phyloP scores from a whole-genome alignment of 768 basidiomycete genomes.

The Amanita subjunquillea region DNA sequence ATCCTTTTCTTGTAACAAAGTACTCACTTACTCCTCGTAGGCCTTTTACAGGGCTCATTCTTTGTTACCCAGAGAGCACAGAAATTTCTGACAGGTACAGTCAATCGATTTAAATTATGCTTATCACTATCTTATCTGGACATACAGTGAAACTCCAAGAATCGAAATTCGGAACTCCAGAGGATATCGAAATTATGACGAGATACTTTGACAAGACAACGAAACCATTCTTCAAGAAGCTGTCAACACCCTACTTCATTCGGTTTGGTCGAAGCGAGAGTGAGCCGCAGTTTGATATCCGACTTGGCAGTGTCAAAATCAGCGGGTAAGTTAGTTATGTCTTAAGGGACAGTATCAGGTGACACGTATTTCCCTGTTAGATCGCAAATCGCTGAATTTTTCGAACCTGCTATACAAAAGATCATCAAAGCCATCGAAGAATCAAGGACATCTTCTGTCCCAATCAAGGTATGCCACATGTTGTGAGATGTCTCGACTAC shows the following conservation, averaged over 20 bases:
- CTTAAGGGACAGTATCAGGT: no score
- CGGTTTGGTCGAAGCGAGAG: conserved; percentile 36
- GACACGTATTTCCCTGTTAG: neutral
- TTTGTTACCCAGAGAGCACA: conserved; percentile 1
- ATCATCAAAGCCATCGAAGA: neutral
- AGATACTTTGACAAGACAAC: conserved; percentile 35
- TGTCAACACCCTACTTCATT: conserved; percentile 29
- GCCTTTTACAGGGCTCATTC: conserved; percentile 1
- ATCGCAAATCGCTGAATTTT: neutral
- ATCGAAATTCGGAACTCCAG: neutral
- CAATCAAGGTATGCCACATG: conserved; percentile 2
- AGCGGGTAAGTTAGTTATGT: neutral
- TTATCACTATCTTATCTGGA: neutral
- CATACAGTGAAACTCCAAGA: neutral
- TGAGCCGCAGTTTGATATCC: conserved; percentile 28
- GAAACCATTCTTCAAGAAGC: conserved; percentile 27
- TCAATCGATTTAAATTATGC: neutral
- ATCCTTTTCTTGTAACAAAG: no score
- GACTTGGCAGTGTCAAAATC: conserved; percentile 24
- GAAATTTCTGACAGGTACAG: neutral
- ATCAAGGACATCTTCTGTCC: neutral
- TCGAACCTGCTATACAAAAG: conserved; percentile 2
- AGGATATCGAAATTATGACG: neutral
- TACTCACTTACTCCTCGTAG: neutral
- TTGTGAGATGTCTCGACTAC: no score